Evolutionary conservation across 169 alveolate genomes (phyloP).

Genomic region (Eimeria acervulina): DNA sequence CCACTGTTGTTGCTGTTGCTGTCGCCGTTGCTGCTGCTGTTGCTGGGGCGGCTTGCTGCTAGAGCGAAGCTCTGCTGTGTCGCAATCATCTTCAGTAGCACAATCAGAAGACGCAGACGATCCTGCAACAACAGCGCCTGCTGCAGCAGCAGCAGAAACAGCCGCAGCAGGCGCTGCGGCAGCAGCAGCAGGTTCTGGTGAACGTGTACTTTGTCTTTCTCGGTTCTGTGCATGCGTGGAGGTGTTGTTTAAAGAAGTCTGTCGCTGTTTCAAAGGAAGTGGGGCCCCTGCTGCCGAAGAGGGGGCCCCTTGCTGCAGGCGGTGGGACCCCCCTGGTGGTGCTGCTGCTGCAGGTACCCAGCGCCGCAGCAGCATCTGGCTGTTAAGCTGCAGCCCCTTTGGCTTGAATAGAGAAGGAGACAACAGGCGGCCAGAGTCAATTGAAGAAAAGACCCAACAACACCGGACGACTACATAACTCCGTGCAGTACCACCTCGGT

Average conservation of each 20-base stretch:
- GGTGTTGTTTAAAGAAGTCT: background rate
- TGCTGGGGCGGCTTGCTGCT: slow-evolving; percentile 8
- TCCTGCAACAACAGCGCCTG: slow-evolving; percentile 31
- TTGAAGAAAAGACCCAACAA: slow-evolving; percentile 65
- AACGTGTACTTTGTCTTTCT: background rate
- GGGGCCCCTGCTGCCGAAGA: background rate
- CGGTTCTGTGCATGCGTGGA: background rate
- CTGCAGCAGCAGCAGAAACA: background rate
- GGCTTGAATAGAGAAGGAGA: slow-evolving; percentile 50
- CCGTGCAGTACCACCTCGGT: slow-evolving; percentile 65
- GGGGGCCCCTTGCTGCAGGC: background rate
- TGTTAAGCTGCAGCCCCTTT: background rate
- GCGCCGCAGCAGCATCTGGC: slow-evolving; percentile 56
- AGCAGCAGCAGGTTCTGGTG: slow-evolving; percentile 6
- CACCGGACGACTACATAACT: slow-evolving; percentile 70
- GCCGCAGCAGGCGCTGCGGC: slow-evolving; percentile 9
- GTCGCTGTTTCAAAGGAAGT: background rate
- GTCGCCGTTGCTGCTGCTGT: background rate
- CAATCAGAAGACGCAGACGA: background rate
- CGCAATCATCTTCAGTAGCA: background rate
- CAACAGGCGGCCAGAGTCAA: slow-evolving; percentile 15
- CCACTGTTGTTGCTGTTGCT: background rate
- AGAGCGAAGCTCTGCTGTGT: background rate
- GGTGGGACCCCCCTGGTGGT: background rate
- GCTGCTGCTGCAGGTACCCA: slow-evolving; percentile 46